phyloP scores from a whole-genome alignment of 106 monocot genomes.

The Dactylorhiza incarnata region DNA sequence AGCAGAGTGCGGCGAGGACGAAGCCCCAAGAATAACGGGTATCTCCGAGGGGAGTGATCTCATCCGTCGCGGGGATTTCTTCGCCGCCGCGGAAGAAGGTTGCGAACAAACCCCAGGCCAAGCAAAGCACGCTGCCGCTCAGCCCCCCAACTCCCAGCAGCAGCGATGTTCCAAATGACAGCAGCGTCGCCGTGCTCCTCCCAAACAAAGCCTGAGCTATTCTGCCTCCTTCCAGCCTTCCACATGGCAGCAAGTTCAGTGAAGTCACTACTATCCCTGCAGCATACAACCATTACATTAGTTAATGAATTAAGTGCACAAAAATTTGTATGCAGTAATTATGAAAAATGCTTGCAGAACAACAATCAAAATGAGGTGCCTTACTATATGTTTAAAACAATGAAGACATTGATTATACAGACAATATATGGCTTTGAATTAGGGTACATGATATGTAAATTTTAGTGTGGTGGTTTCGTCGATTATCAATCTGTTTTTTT shows the following conservation, averaged over 20 bases:
- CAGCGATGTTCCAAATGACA: slow-evolving; percentile 57
- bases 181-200: slow-evolving; percentile 37
- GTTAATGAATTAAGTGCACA: too few species aligned
- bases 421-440: too few species aligned
- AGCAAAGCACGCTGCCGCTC: slow-evolving; percentile 62
- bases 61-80: slow-evolving; percentile 76
- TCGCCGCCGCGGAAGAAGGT: slow-evolving; percentile 83
- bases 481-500: too few species aligned
- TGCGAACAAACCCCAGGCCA: slow-evolving; percentile 80
- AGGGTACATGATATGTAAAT: too few species aligned
- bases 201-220: slow-evolving; percentile 79
- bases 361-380: too few species aligned
- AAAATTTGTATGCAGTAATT: too few species aligned
- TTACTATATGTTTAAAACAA: too few species aligned
- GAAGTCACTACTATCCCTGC: slow-evolving; percentile 82
- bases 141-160: slow-evolving; percentile 52
- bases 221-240: slow-evolving; percentile 72
- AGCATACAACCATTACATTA: background rate
- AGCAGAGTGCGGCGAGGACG: slow-evolving; percentile 43
- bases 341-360: too few species aligned
- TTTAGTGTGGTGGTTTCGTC: too few species aligned
- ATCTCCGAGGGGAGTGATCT: slow-evolving; percentile 66
- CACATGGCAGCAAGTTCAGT: slow-evolving; percentile 68
- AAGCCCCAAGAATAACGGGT: slow-evolving; percentile 59
- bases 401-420: too few species aligned